Base-by-base conservation (phyloP, 2,329 filamentous ascomycete genomes). In the Pestalotiopsis sp. region DNA sequence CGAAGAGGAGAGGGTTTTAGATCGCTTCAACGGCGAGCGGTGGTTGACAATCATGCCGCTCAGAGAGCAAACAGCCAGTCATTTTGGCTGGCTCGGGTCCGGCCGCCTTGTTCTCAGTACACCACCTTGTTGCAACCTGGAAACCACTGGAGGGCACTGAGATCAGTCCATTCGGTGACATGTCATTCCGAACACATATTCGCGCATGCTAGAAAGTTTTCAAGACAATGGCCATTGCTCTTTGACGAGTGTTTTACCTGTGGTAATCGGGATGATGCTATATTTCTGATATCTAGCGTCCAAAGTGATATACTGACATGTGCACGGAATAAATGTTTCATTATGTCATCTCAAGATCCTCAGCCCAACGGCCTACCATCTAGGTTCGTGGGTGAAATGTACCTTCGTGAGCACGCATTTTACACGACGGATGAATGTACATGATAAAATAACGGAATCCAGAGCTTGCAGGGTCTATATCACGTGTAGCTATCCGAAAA, bases 281-380 rank as follows among this genome's bases (percentile, higher is more conserved):
- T 20, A 20, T 52, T 52, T 20, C 17, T 52, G 45, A 20, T 52
- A 52, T n/a, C 25, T 59, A 36, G 27, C 27, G n/a, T 25, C 7
- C 11, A 59, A 27, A 27, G 27, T 5, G 5, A 27, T 59, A 62
- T 20, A 39, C 59, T 23, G 39, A 23, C 20, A 45, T 64, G 39
- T 49, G 39, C 27, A 45, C 39, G 38, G 39, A 36, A 25, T 45
- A 23, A 38, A 64, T 64, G 61, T 49, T 52, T 52, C 17, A 64
- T 64, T 64, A 64, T 64, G 61, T 64, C 61, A 64, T 64, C 36
- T 64, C 38, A 17, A 17, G 9, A 23, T 23, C 36, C 11, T 39
- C 61, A 52, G 39, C 61, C 25, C 27, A 12, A n/a, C 11, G 6
- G 20, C 17, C 41, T 14, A n/a, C 13, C 41, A 14, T 49, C 41